Base-by-base conservation (phyloP, 768 basidiomycete genomes). In the Pisolithus tinctorius region DNA sequence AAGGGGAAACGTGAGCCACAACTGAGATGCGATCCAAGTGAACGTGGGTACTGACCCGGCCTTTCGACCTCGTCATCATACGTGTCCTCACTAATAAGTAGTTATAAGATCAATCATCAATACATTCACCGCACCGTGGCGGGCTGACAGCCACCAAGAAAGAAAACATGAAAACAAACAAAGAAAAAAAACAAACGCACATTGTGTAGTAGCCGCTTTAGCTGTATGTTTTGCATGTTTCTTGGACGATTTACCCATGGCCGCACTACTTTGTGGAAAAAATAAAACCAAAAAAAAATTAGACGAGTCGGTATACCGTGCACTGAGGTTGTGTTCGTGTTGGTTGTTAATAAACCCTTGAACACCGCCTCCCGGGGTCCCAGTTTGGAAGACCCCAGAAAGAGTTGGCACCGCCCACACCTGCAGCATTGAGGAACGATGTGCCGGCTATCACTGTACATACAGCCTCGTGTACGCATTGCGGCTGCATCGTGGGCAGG, bases 31-130 rank as follows among this genome's bases (percentile, higher is more conserved):
- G 52, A 26, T 54, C 54, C 52, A 63, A 54, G 37, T 47, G 49
- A 58, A 61, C 55, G 61, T 63, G 63, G 61, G 51, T 53, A 65
- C 78, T 71, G 54, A 78, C 79, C 73, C 71, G 76, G 64, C 76
- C 80, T 63, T 76, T 78, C 54, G 78, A 79, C 70, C 80, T 75
- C 56, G 80, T 82, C 58, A 20, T 20, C 20, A 71, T 79, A 55
- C 80, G 77, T 38, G 79, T 71, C 58, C 80, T 77, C 63, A 74
- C 81, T 81, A 68, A 52, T 55, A 31, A 31, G 30, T 31, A 31
- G 30, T 31, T 31, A 10, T 31, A 31, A 31, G 30, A 31, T 31
- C 30, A 20, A 4, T 31, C 10, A 31, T 31, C 30, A 20, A 31
- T 31, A 9, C 30, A 31, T 31, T 31, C 30, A 31, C 8, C 9